phyloP scores from a whole-genome alignment of 768 basidiomycete species.

The Termitomyces sp. region DNA sequence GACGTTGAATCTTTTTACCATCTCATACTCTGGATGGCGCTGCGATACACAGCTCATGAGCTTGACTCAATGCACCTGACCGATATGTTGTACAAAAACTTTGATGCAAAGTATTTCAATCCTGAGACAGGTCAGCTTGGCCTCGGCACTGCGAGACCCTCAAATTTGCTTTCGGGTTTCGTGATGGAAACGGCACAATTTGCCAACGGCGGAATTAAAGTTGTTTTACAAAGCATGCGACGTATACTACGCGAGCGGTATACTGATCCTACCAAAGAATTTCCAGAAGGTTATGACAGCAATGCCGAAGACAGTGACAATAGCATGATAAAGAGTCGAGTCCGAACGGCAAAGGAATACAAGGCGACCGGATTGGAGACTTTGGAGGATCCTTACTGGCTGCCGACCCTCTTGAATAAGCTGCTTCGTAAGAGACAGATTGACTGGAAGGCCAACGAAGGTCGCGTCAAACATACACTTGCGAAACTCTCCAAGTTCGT shows the following conservation, averaged over 20 bases:
- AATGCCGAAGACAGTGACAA: no score
- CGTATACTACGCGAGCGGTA: neutral
- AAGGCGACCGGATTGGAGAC: neutral
- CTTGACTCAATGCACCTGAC: neutral
- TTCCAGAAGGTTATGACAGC: neutral
- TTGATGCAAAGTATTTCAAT: neutral
- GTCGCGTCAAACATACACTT: neutral
- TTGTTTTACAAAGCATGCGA: neutral
- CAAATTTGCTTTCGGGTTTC: neutral
- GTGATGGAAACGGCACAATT: neutral
- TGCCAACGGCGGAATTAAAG: neutral
- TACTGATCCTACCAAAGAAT: neutral
- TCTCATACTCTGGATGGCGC: neutral
- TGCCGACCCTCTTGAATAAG: neutral
- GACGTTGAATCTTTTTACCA: neutral
- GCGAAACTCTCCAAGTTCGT: neutral
- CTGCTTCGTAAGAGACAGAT: neutral
- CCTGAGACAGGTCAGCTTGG: neutral
- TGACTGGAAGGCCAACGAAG: neutral
- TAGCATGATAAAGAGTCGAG: no score
- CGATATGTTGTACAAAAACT: neutral
- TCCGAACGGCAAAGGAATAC: neutral
- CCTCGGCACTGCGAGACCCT: neutral
- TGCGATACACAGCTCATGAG: neutral
- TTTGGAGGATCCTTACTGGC: neutral